These are phyloP conservation scores for Daldinia vernicosa DNA, from an alignment of 495 filamentous ascomycete species.

Conservation along the genomic window DNA sequence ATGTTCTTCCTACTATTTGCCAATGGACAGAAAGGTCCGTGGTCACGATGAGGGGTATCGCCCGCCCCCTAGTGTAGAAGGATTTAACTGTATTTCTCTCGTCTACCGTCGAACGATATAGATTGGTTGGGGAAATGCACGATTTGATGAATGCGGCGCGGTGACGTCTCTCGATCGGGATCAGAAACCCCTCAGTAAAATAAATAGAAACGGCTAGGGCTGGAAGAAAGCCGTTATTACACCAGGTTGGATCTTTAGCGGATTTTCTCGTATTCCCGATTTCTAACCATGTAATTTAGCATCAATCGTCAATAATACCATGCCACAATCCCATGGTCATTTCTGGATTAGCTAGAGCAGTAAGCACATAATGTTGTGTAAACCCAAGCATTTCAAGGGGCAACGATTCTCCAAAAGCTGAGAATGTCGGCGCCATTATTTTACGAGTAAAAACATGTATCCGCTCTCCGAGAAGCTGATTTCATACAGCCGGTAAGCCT, in stretches of 20 bases:
- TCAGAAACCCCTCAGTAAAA: slow-evolving; percentile 3
- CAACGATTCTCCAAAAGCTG: slow-evolving; percentile 4
- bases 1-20: not conserved
- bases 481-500: slow-evolving; percentile 12
- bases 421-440: slow-evolving; percentile 17
- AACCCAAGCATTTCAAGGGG: slow-evolving; percentile 13
- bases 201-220: slow-evolving; percentile 9
- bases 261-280: slow-evolving; percentile 4
- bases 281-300: slow-evolving; percentile 5
- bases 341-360: slow-evolving; percentile 17
- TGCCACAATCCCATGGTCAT: slow-evolving; percentile 9
- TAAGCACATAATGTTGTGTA: slow-evolving; percentile 32
- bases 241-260: not conserved
- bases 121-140: slow-evolving; percentile 28
- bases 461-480: not conserved
- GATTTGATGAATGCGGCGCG: slow-evolving; percentile 17
- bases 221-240: slow-evolving; percentile 8
- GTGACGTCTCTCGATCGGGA: slow-evolving; percentile 16
- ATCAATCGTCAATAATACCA: slow-evolving; percentile 2
- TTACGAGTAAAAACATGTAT: not conserved
- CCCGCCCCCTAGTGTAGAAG: slow-evolving; percentile 4
- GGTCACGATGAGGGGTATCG: slow-evolving; percentile 20
- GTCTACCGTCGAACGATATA: slow-evolving; percentile 19
- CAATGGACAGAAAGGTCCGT: slow-evolving; percentile 2
- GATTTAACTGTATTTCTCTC: not conserved